Conservation (phyloP, 2,329 filamentous ascomycete genomes). For the Claviceps sp. region DNA sequence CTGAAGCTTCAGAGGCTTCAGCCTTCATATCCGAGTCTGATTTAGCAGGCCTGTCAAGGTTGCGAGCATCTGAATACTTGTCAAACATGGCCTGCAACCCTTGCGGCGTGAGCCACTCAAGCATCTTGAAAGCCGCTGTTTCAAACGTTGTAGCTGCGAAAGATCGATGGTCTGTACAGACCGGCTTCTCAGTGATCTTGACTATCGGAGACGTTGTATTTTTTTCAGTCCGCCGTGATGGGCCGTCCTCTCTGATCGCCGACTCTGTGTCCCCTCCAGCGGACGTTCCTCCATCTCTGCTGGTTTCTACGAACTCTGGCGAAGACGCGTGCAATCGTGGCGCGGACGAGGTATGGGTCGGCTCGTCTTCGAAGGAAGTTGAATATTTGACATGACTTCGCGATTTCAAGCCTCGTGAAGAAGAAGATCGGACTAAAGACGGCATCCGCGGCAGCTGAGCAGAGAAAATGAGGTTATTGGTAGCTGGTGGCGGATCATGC, state of each 20-base stretch:
- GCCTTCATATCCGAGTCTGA: neutral
- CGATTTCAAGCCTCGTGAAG: neutral
- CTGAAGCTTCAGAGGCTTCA: neutral
- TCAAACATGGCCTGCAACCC: constrained; percentile 36
- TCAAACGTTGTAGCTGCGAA: constrained; percentile 52
- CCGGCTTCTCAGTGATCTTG: constrained; percentile 30
- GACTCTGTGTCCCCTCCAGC: neutral
- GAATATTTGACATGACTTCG: neutral
- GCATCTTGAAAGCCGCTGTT: constrained; percentile 54
- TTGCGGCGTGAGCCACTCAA: constrained; percentile 54
- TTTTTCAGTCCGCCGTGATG: neutral
- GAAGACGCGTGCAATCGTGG: neutral
- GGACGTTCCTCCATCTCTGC: neutral
- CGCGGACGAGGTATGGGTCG: neutral
- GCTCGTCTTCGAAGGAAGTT: neutral
- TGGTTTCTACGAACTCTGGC: constrained; percentile 2
- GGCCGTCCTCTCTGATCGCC: neutral
- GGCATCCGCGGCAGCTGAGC: constrained; percentile 11
- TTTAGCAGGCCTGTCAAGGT: constrained; percentile 5
- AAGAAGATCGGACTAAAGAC: neutral
- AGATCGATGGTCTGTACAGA: constrained; percentile 43
- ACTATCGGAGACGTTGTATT: constrained; percentile 14
- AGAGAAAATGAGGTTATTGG: constrained; percentile 34
- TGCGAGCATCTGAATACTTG: constrained; percentile 15
- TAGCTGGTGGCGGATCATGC: constrained; percentile 29